These are phyloP conservation scores for Houttuynia cordata DNA, from an alignment of 164 flowering plant species.

Conservation along the genomic window DNA sequence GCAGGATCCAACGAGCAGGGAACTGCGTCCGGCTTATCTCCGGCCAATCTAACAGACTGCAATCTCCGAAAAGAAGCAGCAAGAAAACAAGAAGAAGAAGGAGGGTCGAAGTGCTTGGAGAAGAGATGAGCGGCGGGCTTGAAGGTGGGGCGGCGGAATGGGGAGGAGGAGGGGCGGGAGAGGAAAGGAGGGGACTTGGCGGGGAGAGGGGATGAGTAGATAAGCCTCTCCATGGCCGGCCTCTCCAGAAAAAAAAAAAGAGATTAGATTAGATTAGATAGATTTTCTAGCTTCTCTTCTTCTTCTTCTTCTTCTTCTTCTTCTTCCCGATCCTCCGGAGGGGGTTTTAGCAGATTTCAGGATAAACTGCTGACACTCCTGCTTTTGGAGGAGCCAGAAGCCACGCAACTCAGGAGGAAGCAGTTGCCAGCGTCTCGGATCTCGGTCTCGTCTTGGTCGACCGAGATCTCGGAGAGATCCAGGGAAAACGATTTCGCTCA, in stretches of 20 bases:
- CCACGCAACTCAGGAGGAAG: no score
- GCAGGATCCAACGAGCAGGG: not conserved
- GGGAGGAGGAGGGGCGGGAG: not conserved
- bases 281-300: no score
- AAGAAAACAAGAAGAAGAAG: conserved; percentile 3
- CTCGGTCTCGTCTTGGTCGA: no score
- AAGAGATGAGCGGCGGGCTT: not conserved
- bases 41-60: not conserved
- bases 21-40: not conserved
- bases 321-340: no score
- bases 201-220: conserved; percentile 8
- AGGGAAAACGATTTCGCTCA: no score
- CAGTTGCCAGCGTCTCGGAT: no score
- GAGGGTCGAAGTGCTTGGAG: not conserved
- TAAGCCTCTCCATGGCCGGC: conserved; percentile 4
- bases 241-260: not conserved
- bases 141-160: not conserved
- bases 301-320: no score
- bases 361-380: no score
- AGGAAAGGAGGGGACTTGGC: not conserved
- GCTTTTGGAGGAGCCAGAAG: no score
- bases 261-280: not conserved
- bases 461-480: no score
- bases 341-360: no score
- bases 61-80: not conserved